Evolutionary conservation across 2,329 filamentous ascomycete species (phyloP).

Genomic region (Blastomyces silverae): DNA sequence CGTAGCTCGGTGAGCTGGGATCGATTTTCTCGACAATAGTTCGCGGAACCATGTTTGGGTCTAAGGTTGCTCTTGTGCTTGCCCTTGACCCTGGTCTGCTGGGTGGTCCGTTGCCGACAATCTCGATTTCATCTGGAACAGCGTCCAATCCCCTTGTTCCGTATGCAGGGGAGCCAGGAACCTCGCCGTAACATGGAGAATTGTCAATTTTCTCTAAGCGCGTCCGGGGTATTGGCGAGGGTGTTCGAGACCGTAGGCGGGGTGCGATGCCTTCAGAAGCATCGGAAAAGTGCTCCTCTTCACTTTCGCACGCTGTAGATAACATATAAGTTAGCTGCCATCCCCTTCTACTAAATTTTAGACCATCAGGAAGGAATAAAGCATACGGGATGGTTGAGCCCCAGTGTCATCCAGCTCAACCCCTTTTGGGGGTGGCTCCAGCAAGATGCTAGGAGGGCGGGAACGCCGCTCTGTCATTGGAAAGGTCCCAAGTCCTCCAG

Average conservation of each 20-base stretch:
- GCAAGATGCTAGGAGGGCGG: constrained; percentile 36
- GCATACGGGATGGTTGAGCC: constrained; percentile 50
- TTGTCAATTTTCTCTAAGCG: constrained; percentile 58
- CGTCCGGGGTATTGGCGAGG: constrained; percentile 54
- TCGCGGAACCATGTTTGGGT: constrained; percentile 50
- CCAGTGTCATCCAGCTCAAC: constrained; percentile 52
- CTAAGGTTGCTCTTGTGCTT: constrained; percentile 43
- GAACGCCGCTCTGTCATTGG: constrained; percentile 36
- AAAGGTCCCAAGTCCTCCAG: constrained; percentile 17
- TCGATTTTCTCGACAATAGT: constrained; percentile 59
- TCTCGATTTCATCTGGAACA: constrained; percentile 57
- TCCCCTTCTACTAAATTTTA: not conserved
- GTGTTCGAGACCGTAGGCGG: constrained; percentile 37
- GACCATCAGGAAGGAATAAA: not conserved
- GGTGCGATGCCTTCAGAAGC: constrained; percentile 51
- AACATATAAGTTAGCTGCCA: constrained; percentile 24
- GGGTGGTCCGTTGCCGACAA: constrained; percentile 44
- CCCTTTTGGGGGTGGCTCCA: constrained; percentile 51
- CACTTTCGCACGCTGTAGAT: constrained; percentile 45
- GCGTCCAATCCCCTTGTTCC: constrained; percentile 53
- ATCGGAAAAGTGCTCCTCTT: constrained; percentile 59
- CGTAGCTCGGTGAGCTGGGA: constrained; percentile 49
- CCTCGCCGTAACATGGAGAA: constrained; percentile 52
- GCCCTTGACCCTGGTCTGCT: constrained; percentile 38
- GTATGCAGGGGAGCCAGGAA: constrained; percentile 56